These are phyloP conservation scores for Talaromyces pinophilus DNA, from an alignment of 2,329 filamentous ascomycete species.

Conservation along the genomic window DNA sequence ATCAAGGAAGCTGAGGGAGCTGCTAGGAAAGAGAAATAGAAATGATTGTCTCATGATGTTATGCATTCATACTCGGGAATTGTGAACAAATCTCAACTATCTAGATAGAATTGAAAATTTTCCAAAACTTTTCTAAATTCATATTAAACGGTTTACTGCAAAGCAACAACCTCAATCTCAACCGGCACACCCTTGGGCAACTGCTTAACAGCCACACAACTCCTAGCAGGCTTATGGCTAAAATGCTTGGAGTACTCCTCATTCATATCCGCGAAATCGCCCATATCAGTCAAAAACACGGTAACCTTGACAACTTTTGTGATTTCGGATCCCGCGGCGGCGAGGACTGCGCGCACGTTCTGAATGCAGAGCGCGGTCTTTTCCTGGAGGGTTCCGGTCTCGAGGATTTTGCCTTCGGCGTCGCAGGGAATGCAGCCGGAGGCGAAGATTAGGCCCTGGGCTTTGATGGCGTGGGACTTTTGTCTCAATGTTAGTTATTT, in stretches of 20 bases:
- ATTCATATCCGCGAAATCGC: conserved; percentile 80
- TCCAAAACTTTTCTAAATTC: no score
- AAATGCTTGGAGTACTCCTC: conserved; percentile 71
- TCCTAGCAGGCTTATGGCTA: conserved; percentile 62
- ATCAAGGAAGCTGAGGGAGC: background rate
- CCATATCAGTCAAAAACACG: conserved; percentile 90
- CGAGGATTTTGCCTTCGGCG: conserved; percentile 56
- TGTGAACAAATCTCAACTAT: background rate
- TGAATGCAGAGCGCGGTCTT: conserved; percentile 71
- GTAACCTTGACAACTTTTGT: conserved; percentile 85
- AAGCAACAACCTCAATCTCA: conserved; percentile 66
- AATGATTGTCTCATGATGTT: background rate
- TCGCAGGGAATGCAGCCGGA: conserved; percentile 77
- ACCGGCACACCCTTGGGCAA: conserved; percentile 65
- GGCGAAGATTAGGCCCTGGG: conserved; percentile 68
- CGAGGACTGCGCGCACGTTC: conserved; percentile 81
- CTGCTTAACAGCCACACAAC: conserved; percentile 64
- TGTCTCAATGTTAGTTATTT: conserved; percentile 1
- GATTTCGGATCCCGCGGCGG: conserved; percentile 76
- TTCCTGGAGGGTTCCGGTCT: conserved; percentile 66
- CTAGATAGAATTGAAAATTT: background rate
- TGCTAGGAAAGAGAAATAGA: background rate
- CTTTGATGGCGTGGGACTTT: conserved; percentile 63
- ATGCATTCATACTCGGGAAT: background rate
- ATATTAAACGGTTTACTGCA: conserved; percentile 37